Evolutionary conservation across 2,329 filamentous ascomycete species (phyloP).

Genomic region (Lasiodiplodia sp.): DNA sequence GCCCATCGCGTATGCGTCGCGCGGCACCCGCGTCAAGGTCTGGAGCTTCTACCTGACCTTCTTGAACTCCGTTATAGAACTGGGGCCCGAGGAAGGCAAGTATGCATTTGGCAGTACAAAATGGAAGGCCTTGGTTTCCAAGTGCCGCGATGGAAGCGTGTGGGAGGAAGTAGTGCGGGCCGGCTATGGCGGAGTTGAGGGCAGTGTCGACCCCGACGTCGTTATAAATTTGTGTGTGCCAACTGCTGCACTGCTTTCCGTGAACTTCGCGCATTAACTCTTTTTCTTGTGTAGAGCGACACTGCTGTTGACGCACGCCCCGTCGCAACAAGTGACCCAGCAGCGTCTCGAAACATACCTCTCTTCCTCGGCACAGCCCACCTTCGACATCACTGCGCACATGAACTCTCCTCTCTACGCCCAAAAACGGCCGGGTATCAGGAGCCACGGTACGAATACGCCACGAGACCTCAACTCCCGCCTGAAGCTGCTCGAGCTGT

Average conservation of each 20-base stretch:
- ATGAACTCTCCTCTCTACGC: conserved; percentile 58
- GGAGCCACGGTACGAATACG: conserved; percentile 74
- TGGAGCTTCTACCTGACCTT: conserved; percentile 98
- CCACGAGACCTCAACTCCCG: conserved; percentile 83
- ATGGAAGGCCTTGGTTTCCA: conserved; percentile 82
- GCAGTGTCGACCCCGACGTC: conserved; percentile 91
- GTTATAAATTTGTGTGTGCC: conserved; percentile 77
- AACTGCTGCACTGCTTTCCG: background rate
- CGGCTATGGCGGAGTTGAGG: conserved; percentile 87
- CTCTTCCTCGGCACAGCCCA: conserved; percentile 75
- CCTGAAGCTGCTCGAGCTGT: conserved; percentile 92
- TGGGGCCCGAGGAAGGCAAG: conserved; percentile 90
- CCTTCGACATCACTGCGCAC: conserved; percentile 73
- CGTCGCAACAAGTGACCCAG: conserved; percentile 83
- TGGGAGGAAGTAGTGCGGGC: conserved; percentile 92
- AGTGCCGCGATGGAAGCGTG: conserved; percentile 87
- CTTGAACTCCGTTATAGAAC: conserved; percentile 86
- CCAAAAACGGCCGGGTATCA: conserved; percentile 43
- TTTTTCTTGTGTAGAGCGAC: conserved; percentile 70
- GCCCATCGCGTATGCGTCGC: conserved; percentile 80
- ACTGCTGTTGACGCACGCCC: conserved; percentile 87
- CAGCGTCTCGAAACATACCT: conserved; percentile 88
- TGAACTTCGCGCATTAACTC: background rate
- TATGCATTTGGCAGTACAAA: conserved; percentile 82
- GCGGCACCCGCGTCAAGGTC: conserved; percentile 87